Base-by-base conservation (phyloP, 2,329 filamentous ascomycete species). In the Magnaporthiopsis incrustans region DNA sequence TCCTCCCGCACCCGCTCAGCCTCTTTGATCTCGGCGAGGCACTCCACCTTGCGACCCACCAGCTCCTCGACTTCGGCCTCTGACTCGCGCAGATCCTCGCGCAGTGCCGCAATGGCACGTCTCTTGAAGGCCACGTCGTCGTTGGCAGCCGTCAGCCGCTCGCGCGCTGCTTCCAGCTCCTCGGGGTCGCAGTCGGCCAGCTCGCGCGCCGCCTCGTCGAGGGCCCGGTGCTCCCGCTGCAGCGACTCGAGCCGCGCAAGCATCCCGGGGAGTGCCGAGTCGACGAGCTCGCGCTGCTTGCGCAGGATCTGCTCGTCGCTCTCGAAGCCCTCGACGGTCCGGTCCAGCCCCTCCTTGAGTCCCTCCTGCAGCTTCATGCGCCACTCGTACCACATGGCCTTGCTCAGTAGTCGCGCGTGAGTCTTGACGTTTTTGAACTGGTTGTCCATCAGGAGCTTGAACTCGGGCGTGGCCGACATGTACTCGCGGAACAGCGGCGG, bases 371-470 rank as follows among this genome's bases (percentile, higher is more conserved):
- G 83, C 71, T 95, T 94, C 82, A 91, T 94, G 57, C 95, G 89
- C 95, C 95, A 99, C 71, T 94, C 90, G 74, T 99, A 99, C 95
- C 95, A 99, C 80, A 95, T 93, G 65, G 91, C 92, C 73, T 97
- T 97, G 78, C 94, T 97, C 62, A 93, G 81, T 18, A 97, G 82
- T 32, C 95, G 86, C 22, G 94, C 92, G 74, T 96, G 90, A 0
- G 92, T 93, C 79, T 97, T 98, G 75, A 97, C 90, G 71, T 98
- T 97, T 75, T 96, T 95, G 81, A 99, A 95, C 73, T 98, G 93
- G 68, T 91, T 95, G 77, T 99, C 94, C 88, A 99, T 96, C 63
- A 96, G 82, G 4, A 86, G 77, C 71, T 91, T 92, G 73, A 96
- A 87, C 67, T 96, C 91, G 0, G 92, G 86, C 0, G 90, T 85